A percentile compares a stretch with the other conserved stretches of the same genome.
phyloP scores from a whole-genome alignment of 768 basidiomycete genomes.

The Hypholoma sublateritium region DNA sequence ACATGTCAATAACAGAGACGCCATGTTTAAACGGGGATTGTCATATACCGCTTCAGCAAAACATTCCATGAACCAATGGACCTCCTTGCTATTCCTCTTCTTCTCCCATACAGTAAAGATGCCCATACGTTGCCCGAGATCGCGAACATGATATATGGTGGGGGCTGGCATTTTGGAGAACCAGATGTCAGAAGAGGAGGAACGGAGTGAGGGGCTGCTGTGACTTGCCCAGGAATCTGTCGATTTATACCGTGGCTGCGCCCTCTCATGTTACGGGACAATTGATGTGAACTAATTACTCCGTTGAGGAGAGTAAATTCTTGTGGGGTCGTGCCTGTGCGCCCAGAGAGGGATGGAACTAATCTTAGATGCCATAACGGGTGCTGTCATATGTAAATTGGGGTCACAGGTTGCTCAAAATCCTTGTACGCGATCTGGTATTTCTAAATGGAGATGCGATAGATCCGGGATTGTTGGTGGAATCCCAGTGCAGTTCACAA shows the following conservation, averaged over 20 bases:
- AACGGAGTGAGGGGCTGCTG: background rate
- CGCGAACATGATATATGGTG: conserved; percentile 40
- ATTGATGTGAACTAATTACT: conserved; percentile 17
- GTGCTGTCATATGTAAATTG: background rate
- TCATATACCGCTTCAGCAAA: conserved; percentile 57
- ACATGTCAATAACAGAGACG: conserved; percentile 2
- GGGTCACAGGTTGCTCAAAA: background rate
- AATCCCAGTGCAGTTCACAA: background rate
- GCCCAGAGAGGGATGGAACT: background rate
- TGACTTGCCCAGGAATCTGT: background rate
- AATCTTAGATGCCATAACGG: conserved; percentile 2
- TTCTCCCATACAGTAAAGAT: conserved; percentile 52
- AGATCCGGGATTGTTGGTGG: background rate
- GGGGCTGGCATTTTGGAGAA: conserved; percentile 16
- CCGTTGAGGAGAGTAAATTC: conserved; percentile 10
- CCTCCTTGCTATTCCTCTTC: conserved; percentile 35
- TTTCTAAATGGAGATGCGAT: background rate
- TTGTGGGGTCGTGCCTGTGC: conserved; percentile 7
- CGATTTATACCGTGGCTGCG: conserved; percentile 3
- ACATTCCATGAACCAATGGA: conserved; percentile 57
- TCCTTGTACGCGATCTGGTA: background rate
- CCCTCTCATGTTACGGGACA: conserved; percentile 3
- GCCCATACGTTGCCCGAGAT: conserved; percentile 37
- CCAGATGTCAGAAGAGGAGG: conserved; percentile 4
- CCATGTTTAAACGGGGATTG: background rate